Evolutionary conservation across 2,329 filamentous ascomycete genomes (phyloP).

Genomic region (Corniculantispora saksenae): DNA sequence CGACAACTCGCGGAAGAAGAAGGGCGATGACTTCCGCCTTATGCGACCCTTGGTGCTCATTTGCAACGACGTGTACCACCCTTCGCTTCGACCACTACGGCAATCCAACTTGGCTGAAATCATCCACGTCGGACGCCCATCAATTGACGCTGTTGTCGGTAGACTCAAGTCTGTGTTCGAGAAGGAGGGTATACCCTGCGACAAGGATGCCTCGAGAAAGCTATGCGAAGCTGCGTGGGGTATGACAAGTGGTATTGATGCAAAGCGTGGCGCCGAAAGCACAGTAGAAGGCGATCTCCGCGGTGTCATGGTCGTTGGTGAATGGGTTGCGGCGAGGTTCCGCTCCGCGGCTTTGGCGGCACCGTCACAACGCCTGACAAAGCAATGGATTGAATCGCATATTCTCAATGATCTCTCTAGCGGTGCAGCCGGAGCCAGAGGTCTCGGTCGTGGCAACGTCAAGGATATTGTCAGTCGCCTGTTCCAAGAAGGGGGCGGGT

Average conservation of each 20-base stretch:
- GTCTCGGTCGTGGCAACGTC: conserved; percentile 68
- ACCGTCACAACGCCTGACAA: conserved; percentile 56
- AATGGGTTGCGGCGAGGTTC: conserved; percentile 79
- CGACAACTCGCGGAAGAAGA: conserved; percentile 50
- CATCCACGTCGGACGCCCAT: conserved; percentile 86
- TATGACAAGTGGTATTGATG: conserved; percentile 70
- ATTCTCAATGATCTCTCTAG: conserved; percentile 67
- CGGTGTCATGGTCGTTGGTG: conserved; percentile 81
- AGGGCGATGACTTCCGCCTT: conserved; percentile 83
- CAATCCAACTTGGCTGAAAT: conserved; percentile 84
- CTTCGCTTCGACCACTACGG: conserved; percentile 82
- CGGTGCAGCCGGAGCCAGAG: conserved; percentile 70
- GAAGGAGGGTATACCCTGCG: conserved; percentile 84
- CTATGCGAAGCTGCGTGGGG: conserved; percentile 84
- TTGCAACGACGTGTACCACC: conserved; percentile 96
- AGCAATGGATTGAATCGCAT: conserved; percentile 75
- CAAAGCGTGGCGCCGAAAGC: conserved; percentile 66
- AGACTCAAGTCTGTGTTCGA: conserved; percentile 83
- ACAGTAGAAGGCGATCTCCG: conserved; percentile 74
- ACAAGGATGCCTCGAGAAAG: conserved; percentile 84
- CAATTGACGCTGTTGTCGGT: conserved; percentile 79
- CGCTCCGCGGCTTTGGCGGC: conserved; percentile 47
- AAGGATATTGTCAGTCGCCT: conserved; percentile 78
- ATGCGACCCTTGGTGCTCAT: conserved; percentile 89
- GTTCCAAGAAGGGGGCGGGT: conserved; percentile 77